Percentiles rank a stretch among this genome's conserved stretches.
These are phyloP conservation scores for Fallopia convolvulus DNA, from an alignment of 148 eudicot genomes.

Conservation along the genomic window DNA sequence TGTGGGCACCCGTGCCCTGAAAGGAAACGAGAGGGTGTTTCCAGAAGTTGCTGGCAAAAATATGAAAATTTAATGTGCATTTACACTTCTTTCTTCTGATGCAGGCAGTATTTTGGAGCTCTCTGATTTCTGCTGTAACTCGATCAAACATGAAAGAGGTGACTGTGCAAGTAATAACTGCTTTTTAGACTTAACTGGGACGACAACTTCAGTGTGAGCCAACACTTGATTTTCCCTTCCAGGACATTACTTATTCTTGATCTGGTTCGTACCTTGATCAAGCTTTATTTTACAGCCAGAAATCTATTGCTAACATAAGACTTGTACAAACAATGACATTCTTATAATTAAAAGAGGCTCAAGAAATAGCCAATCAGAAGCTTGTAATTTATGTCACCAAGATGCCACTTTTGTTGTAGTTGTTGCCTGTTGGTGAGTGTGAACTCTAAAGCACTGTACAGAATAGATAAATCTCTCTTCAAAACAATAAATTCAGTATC, in stretches of 20 bases:
- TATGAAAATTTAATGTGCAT: no score
- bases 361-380: not conserved
- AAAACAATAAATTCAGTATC: no score
- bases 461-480: no score
- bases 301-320: slow-evolving; percentile 5
- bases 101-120: not conserved
- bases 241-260: not conserved
- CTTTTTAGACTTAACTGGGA: not conserved
- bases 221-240: not conserved
- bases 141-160: not conserved
- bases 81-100: not conserved
- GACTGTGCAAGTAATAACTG: not conserved
- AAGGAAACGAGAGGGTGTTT: no score
- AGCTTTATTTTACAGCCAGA: not conserved
- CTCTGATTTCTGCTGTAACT: not conserved
- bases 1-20: no score
- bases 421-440: no score
- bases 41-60: no score
- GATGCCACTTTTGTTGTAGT: not conserved
- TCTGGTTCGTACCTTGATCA: not conserved
- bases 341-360: not conserved
- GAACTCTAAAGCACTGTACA: no score
- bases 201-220: not conserved
- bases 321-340: slow-evolving; percentile 5
- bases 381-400: slow-evolving; percentile 7